Conservation (phyloP, 2,329 filamentous ascomycete species). For the Xylariaceae sp. region DNA sequence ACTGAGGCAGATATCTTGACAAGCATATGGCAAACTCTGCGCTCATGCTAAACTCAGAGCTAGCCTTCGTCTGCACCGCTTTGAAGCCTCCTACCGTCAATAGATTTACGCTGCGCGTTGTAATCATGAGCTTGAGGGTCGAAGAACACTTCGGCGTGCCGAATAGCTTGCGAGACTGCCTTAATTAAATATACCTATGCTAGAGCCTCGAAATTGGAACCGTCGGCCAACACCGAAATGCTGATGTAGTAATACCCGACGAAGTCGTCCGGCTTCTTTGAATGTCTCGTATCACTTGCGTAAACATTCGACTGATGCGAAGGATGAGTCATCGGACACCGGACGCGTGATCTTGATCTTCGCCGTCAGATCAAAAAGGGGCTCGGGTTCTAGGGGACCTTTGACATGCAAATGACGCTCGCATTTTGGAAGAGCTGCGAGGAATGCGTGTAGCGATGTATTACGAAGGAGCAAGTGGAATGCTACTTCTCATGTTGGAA, state of each 20-base stretch:
- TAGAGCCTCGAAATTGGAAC: conserved; percentile 71
- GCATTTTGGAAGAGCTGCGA: conserved; percentile 72
- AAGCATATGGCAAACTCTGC: conserved; percentile 73
- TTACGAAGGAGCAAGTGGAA: conserved; percentile 38
- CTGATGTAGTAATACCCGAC: conserved; percentile 78
- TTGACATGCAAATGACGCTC: conserved; percentile 84
- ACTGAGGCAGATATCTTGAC: conserved; percentile 67
- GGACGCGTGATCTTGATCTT: conserved; percentile 68
- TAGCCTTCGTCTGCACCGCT: conserved; percentile 61
- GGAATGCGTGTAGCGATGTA: conserved; percentile 58
- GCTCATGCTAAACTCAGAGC: conserved; percentile 64
- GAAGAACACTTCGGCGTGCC: conserved; percentile 79
- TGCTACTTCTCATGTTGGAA: not conserved
- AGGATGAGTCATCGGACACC: conserved; percentile 60
- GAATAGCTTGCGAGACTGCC: conserved; percentile 65
- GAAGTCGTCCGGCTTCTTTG: conserved; percentile 74
- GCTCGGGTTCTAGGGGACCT: conserved; percentile 69
- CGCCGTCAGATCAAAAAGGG: conserved; percentile 70
- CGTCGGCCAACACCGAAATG: conserved; percentile 68
- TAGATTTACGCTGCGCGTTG: conserved; percentile 63
- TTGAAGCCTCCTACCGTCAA: conserved; percentile 64
- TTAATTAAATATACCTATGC: conserved; percentile 72
- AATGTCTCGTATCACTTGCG: conserved; percentile 67
- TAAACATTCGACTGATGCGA: conserved; percentile 61
- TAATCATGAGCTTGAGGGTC: conserved; percentile 79